Conservation (phyloP, 2,329 filamentous ascomycete species). For the Ophiostoma sp. region DNA sequence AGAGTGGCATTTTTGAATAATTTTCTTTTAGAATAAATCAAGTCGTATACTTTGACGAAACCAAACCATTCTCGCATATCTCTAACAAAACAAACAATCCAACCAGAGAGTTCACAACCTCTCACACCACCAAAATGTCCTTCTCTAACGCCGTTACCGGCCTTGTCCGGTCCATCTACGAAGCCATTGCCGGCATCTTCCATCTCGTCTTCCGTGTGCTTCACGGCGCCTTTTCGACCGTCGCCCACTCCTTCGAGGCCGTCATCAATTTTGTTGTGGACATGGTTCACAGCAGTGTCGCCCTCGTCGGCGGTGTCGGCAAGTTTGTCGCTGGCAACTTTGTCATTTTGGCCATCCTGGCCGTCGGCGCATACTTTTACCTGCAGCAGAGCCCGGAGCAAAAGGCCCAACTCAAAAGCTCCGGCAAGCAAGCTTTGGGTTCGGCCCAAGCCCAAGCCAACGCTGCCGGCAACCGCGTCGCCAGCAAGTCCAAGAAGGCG, state of each 20-base stretch:
- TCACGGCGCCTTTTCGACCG: background rate
- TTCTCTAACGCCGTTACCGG: constrained; percentile 14
- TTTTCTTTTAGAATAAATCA: background rate
- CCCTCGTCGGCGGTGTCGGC: constrained; percentile 13
- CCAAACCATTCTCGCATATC: no score
- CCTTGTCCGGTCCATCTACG: constrained; percentile 19
- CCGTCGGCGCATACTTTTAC: constrained; percentile 5
- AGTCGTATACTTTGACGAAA: no score
- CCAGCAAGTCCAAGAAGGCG: constrained; percentile 2
- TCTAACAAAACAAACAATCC: background rate
- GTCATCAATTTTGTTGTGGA: background rate
- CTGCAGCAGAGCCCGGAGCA: constrained; percentile 11
- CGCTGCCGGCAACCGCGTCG: background rate
- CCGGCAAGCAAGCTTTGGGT: background rate
- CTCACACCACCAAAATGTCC: background rate
- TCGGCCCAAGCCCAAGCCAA: background rate
- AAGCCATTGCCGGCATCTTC: constrained; percentile 11
- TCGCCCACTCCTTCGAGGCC: background rate
- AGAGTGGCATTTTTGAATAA: background rate
- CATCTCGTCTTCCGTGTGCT: constrained; percentile 12
- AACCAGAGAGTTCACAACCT: background rate
- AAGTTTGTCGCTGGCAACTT: constrained; percentile 19
- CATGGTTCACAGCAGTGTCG: background rate
- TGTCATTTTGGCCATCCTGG: constrained; percentile 2
- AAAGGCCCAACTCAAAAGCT: constrained; percentile 5